Conservation (phyloP, 208 protist species). For the Wallacemonas sp. region DNA sequence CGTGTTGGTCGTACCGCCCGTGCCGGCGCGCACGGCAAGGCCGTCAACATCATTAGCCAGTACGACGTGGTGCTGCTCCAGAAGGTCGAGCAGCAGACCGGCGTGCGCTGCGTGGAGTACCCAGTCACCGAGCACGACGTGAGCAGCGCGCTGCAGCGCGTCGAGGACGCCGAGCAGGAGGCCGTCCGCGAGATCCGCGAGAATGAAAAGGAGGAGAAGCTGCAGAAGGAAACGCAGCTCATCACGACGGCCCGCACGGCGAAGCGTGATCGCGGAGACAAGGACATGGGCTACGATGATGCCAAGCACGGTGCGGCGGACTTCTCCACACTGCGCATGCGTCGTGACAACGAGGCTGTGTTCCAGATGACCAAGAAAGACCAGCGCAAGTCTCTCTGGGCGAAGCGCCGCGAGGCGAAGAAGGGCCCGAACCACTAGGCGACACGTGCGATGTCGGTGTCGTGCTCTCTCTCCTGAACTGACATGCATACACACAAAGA, state of each 20-base stretch:
- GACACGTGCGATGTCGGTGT: not conserved
- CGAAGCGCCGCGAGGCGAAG: slow-evolving; percentile 77
- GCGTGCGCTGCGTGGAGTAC: slow-evolving; percentile 92
- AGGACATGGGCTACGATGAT: slow-evolving; percentile 89
- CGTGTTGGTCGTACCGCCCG: slow-evolving; percentile 97
- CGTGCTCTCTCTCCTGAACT: not conserved
- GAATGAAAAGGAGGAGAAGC: slow-evolving; percentile 78
- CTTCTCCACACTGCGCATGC: slow-evolving; percentile 85
- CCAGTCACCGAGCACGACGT: slow-evolving; percentile 82
- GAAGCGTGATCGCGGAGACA: slow-evolving; percentile 75
- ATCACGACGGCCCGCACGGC: slow-evolving; percentile 72
- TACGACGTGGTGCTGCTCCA: slow-evolving; percentile 99
- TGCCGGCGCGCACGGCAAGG: slow-evolving; percentile 92
- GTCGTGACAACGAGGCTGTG: slow-evolving; percentile 85
- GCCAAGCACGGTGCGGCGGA: slow-evolving; percentile 75
- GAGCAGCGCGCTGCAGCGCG: slow-evolving; percentile 74
- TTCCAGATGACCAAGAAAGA: slow-evolving; percentile 91
- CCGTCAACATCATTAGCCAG: slow-evolving; percentile 94
- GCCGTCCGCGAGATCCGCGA: slow-evolving; percentile 88
- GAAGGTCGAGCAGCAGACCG: slow-evolving; percentile 96
- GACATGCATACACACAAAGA: too few relatives aligned
- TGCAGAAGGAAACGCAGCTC: slow-evolving; percentile 68
- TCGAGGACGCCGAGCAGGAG: slow-evolving; percentile 93
- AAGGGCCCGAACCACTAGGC: slow-evolving; percentile 17
- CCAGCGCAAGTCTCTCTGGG: slow-evolving; percentile 86